Conservation (phyloP, 768 basidiomycete species). For the Porphyrellus cyaneotinctus region DNA sequence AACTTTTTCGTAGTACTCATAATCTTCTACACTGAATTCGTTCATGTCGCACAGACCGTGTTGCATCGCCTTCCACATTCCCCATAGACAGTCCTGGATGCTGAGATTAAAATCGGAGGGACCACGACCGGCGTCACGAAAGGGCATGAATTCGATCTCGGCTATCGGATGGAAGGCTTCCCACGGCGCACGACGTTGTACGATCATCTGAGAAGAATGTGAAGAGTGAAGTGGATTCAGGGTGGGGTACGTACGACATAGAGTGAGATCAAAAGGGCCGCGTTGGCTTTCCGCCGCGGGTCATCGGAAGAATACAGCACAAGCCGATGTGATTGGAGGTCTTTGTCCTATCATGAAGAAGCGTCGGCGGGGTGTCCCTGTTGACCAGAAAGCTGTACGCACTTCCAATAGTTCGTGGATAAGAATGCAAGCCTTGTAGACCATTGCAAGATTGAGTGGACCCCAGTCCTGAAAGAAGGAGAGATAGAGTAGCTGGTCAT, state of each 20-base stretch:
- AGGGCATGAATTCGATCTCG: slow-evolving; percentile 89
- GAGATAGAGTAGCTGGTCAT: slow-evolving; percentile 87
- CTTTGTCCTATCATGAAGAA: slow-evolving; percentile 55
- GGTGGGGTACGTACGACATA: slow-evolving; percentile 66
- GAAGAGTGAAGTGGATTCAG: slow-evolving; percentile 11
- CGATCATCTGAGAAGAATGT: slow-evolving; percentile 70
- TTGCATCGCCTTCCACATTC: slow-evolving; percentile 86
- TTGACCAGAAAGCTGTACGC: slow-evolving; percentile 17
- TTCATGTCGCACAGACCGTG: slow-evolving; percentile 92
- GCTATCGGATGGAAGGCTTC: slow-evolving; percentile 94
- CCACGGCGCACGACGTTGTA: slow-evolving; percentile 84
- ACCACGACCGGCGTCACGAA: slow-evolving; percentile 92
- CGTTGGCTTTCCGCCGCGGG: slow-evolving; percentile 86
- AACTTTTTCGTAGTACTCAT: slow-evolving; percentile 93
- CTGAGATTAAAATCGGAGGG: slow-evolving; percentile 89
- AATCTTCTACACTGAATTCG: slow-evolving; percentile 89
- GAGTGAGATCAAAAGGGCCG: slow-evolving; percentile 89
- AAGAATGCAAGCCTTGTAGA: slow-evolving; percentile 88
- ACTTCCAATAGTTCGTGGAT: slow-evolving; percentile 88
- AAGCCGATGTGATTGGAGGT: slow-evolving; percentile 66
- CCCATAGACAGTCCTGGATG: slow-evolving; percentile 90
- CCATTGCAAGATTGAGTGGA: slow-evolving; percentile 87
- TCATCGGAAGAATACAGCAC: slow-evolving; percentile 88
- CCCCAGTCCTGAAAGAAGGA: slow-evolving; percentile 97
- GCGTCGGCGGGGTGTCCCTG: slow-evolving; percentile 22